Evolutionary conservation across 1,284 basidiomycete species (phyloP).

Genomic region (Cutaneotrichosporon sp.): DNA sequence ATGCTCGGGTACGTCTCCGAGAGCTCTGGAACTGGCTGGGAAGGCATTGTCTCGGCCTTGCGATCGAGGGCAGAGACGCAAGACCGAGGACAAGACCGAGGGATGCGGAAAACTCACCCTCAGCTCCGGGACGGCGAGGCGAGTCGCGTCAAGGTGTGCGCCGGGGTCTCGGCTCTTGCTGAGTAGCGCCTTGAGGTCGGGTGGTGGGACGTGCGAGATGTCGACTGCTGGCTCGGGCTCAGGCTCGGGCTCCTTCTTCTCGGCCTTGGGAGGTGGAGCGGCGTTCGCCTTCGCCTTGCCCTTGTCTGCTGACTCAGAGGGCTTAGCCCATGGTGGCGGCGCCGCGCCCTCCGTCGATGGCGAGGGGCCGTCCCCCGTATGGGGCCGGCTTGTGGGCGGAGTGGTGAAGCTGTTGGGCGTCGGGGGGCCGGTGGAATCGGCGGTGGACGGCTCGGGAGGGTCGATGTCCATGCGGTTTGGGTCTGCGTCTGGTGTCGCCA

Average conservation of each 20-base stretch:
- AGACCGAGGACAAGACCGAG: neutral
- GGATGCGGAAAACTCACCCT: neutral
- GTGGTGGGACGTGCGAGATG: constrained; percentile 6
- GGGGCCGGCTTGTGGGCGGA: neutral
- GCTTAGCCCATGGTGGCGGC: neutral
- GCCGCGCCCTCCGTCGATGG: neutral
- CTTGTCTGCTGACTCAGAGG: neutral
- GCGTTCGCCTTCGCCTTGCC: neutral
- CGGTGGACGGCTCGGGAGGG: constrained; percentile 3
- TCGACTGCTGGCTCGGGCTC: neutral
- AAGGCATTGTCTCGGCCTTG: no score
- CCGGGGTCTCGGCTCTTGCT: constrained; percentile 9
- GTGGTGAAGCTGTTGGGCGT: constrained; percentile 6
- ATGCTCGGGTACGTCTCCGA: no score
- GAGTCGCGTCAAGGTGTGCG: neutral
- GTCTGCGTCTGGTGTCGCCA: neutral
- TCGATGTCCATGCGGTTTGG: constrained; percentile 12
- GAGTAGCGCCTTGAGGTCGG: neutral
- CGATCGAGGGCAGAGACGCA: no score
- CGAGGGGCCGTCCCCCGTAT: no score
- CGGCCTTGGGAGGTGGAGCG: neutral
- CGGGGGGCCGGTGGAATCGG: neutral
- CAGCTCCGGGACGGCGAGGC: constrained; percentile 6
- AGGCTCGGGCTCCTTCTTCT: neutral
- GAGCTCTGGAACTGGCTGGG: no score